Evolutionary conservation across 2,329 filamentous ascomycete genomes (phyloP).

Genomic region (Periconia sp.): DNA sequence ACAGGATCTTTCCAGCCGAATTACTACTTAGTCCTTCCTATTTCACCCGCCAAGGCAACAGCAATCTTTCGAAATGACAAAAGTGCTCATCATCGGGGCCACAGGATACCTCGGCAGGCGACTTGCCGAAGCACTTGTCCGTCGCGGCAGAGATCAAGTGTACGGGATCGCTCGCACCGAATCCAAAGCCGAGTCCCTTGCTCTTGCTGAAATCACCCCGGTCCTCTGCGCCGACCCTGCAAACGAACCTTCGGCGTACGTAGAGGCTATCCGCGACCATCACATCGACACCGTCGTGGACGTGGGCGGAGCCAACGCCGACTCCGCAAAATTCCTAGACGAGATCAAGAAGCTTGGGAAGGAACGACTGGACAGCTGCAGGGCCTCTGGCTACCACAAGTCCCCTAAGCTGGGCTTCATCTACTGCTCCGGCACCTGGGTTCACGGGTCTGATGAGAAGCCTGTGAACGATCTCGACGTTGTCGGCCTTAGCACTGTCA

Average conservation of each 20-base stretch:
- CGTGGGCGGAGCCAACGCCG: conserved; percentile 23
- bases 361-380: conserved; percentile 15
- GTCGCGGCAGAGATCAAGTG: conserved; percentile 34
- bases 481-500: conserved; percentile 20
- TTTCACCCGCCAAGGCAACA: too few species aligned
- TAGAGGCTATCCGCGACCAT: conserved; percentile 1
- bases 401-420: conserved; percentile 43
- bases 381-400: conserved; percentile 12
- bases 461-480: conserved; percentile 33
- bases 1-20: too few species aligned
- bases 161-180: conserved; percentile 39
- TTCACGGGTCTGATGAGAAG: conserved; percentile 34
- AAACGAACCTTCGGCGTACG: conserved; percentile 2
- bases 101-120: conserved; percentile 37
- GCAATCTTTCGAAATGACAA: conserved; percentile 22
- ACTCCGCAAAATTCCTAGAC: conserved; percentile 22
- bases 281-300: conserved; percentile 43
- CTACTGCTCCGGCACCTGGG: conserved; percentile 43
- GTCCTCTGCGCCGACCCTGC: conserved; percentile 23
- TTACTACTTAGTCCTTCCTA: too few species aligned
- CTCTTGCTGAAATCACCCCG: conserved; percentile 34
- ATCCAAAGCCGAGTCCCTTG: conserved; percentile 34
- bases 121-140: conserved; percentile 22
- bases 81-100: conserved; percentile 35
- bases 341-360: conserved; percentile 19